A percentile compares a stretch with the other conserved stretches of the same genome.
These are phyloP conservation scores for Globisporangium perplexum DNA, from an alignment of 352 stramenopile genomes.

Conservation along the genomic window DNA sequence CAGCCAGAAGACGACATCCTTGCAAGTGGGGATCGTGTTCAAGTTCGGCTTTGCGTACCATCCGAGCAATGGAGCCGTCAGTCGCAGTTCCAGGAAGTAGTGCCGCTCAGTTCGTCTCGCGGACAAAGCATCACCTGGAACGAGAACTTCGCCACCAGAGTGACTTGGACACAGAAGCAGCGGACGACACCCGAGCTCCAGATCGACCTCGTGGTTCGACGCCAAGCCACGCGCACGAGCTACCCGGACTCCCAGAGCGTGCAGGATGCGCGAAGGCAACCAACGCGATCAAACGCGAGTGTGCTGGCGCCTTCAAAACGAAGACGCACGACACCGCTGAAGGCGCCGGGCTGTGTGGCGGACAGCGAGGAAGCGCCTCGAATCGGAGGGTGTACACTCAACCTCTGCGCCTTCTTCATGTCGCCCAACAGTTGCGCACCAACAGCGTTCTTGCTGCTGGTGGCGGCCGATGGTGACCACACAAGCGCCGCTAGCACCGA, in stretches of 20 bases:
- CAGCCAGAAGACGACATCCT: neutral
- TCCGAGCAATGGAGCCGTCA: constrained; percentile 1
- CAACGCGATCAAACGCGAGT: neutral
- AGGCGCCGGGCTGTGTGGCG: neutral
- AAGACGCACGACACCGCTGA: neutral
- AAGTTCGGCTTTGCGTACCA: neutral
- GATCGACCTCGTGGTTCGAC: neutral
- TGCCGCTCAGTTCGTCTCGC: no score
- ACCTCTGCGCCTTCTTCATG: constrained; percentile 5
- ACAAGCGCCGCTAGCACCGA: neutral
- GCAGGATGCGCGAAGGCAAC: neutral
- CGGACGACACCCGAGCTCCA: constrained; percentile 1
- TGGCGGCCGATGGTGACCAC: neutral
- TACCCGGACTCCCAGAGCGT: neutral
- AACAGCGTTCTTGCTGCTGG: constrained; percentile 2
- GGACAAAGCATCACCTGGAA: constrained; percentile 4
- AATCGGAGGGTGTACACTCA: neutral
- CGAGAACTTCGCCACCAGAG: constrained; percentile 1
- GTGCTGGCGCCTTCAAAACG: neutral
- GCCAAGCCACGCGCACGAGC: neutral
- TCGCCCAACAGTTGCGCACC: neutral
- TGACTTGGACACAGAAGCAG: constrained; percentile 10
- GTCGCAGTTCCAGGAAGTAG: constrained; percentile 2
- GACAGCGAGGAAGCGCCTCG: neutral
- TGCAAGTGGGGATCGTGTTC: neutral